These are phyloP conservation scores for Torrubiellomyces zombiae DNA, from an alignment of 2,329 filamentous ascomycete species.

Conservation along the genomic window DNA sequence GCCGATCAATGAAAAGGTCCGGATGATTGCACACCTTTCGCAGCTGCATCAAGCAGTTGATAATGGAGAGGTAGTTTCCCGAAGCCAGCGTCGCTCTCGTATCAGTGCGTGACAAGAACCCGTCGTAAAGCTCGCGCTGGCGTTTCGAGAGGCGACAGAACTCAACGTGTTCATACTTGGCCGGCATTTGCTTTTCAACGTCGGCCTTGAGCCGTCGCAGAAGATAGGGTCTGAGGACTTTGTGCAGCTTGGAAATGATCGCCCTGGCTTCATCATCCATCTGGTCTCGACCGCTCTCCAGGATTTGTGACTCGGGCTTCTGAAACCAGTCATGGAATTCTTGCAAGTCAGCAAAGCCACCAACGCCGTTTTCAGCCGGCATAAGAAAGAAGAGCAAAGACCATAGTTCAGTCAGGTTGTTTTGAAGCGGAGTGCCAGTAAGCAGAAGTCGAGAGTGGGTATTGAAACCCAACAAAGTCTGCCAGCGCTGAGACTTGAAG, in stretches of 20 bases:
- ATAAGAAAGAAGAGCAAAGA: slow-evolving; percentile 92
- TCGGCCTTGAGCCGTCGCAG: slow-evolving; percentile 84
- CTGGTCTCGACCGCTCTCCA: slow-evolving; percentile 84
- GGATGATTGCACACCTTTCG: slow-evolving; percentile 98
- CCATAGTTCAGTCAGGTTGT: slow-evolving; percentile 94
- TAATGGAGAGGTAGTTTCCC: slow-evolving; percentile 94
- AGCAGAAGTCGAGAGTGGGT: slow-evolving; percentile 74
- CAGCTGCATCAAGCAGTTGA: slow-evolving; percentile 94
- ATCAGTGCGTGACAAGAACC: slow-evolving; percentile 79
- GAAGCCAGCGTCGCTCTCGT: slow-evolving; percentile 78
- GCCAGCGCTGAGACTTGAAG: slow-evolving; percentile 95
- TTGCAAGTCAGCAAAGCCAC: slow-evolving; percentile 83
- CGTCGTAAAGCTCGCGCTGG: slow-evolving; percentile 89
- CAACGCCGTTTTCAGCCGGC: slow-evolving; percentile 73
- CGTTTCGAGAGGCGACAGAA: slow-evolving; percentile 91
- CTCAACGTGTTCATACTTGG: slow-evolving; percentile 93
- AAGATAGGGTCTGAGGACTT: slow-evolving; percentile 81
- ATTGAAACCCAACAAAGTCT: slow-evolving; percentile 84
- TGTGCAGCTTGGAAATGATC: slow-evolving; percentile 86
- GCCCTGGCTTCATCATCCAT: slow-evolving; percentile 88
- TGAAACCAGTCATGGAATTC: slow-evolving; percentile 96
- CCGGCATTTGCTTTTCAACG: slow-evolving; percentile 98
- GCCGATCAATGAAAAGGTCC: slow-evolving; percentile 86
- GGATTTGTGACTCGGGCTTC: slow-evolving; percentile 85
- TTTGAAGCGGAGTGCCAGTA: slow-evolving; percentile 90